Conservation (phyloP, 345 rosid species). For the Boechera retrofracta region DNA sequence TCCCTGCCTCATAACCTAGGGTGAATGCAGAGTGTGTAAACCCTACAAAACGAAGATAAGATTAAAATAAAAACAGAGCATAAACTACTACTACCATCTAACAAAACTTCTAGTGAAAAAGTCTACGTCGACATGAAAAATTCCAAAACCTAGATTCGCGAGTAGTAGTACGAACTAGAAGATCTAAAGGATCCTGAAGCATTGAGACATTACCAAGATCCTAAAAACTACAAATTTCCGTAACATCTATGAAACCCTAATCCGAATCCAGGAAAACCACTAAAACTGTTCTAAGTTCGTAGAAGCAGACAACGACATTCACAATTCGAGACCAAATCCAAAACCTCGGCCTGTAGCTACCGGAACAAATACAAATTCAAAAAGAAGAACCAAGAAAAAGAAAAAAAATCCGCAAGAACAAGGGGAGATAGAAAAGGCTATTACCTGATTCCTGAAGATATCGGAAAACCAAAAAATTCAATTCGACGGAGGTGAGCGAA, state of each 20-base stretch:
- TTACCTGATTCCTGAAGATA: slow-evolving; percentile 95
- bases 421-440: neutral
- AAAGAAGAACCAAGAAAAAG: neutral
- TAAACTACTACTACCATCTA: neutral
- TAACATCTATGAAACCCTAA: slow-evolving; percentile 31
- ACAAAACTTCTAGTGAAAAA: neutral
- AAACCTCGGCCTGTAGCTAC: slow-evolving; percentile 4
- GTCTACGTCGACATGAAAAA: neutral
- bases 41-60: slow-evolving; percentile 51
- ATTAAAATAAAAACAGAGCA: slow-evolving; percentile 11
- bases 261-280: neutral
- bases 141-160: neutral
- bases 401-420: neutral
- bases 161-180: slow-evolving; percentile 2
- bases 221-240: neutral
- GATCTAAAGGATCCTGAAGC: slow-evolving; percentile 18
- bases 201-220: neutral
- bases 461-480: slow-evolving; percentile 91
- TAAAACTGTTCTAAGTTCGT: neutral
- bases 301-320: slow-evolving; percentile 18
- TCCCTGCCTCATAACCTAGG: slow-evolving; percentile 93
- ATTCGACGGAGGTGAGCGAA: slow-evolving; percentile 74
- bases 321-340: slow-evolving; percentile 26
- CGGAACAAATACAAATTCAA: slow-evolving; percentile 38
- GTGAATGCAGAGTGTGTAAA: slow-evolving; percentile 88